Conservation (phyloP, 768 basidiomycete genomes). For the Amanita rubescens region DNA sequence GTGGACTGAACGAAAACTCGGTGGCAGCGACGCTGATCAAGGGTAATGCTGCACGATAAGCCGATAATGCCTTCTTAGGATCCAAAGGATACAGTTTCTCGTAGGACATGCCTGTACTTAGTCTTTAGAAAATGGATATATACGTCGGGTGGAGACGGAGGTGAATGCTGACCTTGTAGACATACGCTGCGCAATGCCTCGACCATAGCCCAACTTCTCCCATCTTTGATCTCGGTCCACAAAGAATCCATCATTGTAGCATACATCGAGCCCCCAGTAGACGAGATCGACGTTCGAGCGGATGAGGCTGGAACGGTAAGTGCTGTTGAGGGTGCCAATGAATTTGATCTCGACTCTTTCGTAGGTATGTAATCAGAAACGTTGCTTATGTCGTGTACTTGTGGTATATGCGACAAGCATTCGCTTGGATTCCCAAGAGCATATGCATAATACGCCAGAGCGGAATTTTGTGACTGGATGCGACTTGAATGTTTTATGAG, state of each 20-base stretch:
- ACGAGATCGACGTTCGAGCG: conserved; percentile 32
- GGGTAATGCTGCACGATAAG: conserved; percentile 49
- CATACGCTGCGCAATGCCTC: conserved; percentile 74
- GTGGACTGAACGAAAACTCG: conserved; percentile 31
- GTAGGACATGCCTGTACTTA: conserved; percentile 58
- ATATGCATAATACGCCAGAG: conserved; percentile 75
- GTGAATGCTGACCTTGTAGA: conserved; percentile 57
- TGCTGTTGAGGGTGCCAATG: conserved; percentile 11
- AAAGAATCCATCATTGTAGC: conserved; percentile 33
- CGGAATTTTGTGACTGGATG: conserved; percentile 55
- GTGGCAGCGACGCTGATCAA: conserved; percentile 43
- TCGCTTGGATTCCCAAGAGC: conserved; percentile 60
- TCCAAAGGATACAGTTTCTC: conserved; percentile 51
- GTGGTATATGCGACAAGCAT: conserved; percentile 52
- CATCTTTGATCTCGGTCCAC: conserved; percentile 54
- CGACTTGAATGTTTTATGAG: conserved; percentile 9
- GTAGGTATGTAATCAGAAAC: conserved; percentile 46
- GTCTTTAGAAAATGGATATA: neutral
- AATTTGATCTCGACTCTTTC: conserved; percentile 12
- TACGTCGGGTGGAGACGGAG: neutral
- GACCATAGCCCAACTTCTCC: conserved; percentile 62
- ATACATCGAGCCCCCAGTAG: conserved; percentile 37
- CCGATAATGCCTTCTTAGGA: conserved; percentile 42
- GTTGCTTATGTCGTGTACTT: conserved; percentile 47
- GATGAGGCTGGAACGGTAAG: conserved; percentile 23